Evolutionary conservation across 169 alveolate species (phyloP), one percentile per base, ranked within the genome.

Genomic region (Theileria luwenshuni): DNA sequence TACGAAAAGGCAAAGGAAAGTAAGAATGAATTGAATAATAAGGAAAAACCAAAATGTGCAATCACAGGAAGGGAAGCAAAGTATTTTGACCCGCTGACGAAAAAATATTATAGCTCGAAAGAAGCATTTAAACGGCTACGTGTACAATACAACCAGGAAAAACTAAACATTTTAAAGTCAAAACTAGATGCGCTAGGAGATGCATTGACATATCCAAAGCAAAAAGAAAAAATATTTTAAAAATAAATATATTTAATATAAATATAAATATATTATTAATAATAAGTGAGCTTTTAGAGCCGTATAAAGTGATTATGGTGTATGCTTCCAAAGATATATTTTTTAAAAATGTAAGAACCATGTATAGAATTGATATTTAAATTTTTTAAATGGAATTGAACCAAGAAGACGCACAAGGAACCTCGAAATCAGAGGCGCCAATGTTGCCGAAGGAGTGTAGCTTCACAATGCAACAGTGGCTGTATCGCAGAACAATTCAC

Each of bases 391-490:
- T 62, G 72, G 72, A 62, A 21, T 43, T 43, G 10, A 33, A 33
- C 17, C 23, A 56, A 6, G 25, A 15, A 6, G 45, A 33, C 2
- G 30, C 48, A 45, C 59, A 42, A 63, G 25, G 58, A 19, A 15
- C 32, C 48, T 8, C 62, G 35, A 59, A 47, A 43, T 3, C 65
- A 27, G 65, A 56, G 15, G 23, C 30, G 23, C 65, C 45, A 30
- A 47, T 43, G 74, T 69, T 79, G 72, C 87, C 87, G 56, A 28
- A 60, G 41, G 77, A 71, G 17, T 79, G 87, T 32, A 33, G 63
- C 41, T 79, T 79, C 33, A 81, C 84, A 7, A 81, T 81, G 85
- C 89, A 81, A 42, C 89, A 81, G 28, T 81, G 89, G 89, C 75
- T 81, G 42, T 81, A 60, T 41, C 19, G 89, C 21, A 1, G 84